Percentiles rank a stretch among this genome's conserved stretches.
These are phyloP conservation scores for Chrysoporthe austroafricana DNA, from an alignment of 2,329 filamentous ascomycete species.

Conservation along the genomic window DNA sequence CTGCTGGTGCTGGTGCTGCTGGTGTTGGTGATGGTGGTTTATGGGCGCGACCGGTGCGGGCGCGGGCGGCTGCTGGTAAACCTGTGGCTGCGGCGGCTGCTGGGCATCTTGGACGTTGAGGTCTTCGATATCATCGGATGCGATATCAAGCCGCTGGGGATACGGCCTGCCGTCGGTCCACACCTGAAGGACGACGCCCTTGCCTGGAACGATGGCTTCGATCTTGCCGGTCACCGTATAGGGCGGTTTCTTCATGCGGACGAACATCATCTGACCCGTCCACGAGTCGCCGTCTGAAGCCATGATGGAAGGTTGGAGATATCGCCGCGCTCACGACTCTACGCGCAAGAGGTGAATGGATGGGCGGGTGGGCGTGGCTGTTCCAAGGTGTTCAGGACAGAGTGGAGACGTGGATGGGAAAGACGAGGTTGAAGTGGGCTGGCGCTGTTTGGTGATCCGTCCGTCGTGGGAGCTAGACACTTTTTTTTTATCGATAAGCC, in stretches of 20 bases:
- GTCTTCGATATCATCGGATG: constrained; percentile 25
- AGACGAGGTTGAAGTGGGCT: constrained; percentile 6
- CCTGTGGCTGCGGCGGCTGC: neutral
- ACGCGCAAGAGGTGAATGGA: neutral
- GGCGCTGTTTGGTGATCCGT: neutral
- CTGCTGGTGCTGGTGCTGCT: constrained; percentile 16
- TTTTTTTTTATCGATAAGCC: constrained; percentile 30
- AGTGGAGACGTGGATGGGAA: constrained; percentile 7
- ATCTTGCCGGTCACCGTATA: constrained; percentile 27
- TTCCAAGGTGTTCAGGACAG: neutral
- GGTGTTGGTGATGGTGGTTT: constrained; percentile 3
- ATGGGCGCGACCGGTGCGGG: constrained; percentile 15
- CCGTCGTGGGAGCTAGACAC: constrained; percentile 4
- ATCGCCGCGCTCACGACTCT: neutral
- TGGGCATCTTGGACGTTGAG: constrained; percentile 21
- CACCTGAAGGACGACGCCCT: constrained; percentile 22
- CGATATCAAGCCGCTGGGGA: constrained; percentile 21
- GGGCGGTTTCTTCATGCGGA: constrained; percentile 27
- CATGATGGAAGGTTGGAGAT: constrained; percentile 5
- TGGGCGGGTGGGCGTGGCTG: neutral
- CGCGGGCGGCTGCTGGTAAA: constrained; percentile 17
- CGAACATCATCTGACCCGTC: constrained; percentile 22
- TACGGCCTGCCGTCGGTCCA: constrained; percentile 25
- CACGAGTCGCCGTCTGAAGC: constrained; percentile 18
- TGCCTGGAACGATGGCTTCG: constrained; percentile 25